Evolutionary conservation across 148 eudicot genomes (phyloP).

Genomic region (Mesembryanthemum crystallinum): DNA sequence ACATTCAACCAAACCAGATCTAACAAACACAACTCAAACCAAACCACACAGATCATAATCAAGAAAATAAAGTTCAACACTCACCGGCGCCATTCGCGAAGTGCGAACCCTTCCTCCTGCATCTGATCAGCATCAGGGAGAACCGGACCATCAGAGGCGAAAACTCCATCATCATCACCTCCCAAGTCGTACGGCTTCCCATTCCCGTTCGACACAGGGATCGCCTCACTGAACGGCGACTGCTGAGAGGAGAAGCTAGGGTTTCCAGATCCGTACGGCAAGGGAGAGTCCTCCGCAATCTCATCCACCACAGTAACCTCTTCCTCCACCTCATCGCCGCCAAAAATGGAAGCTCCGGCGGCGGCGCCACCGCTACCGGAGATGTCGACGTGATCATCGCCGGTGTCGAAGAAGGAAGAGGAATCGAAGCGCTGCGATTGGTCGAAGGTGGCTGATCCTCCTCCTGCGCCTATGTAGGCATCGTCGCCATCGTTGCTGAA

Average conservation of each 20-base stretch:
- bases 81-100: conserved; percentile 95
- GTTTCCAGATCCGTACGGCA: conserved; percentile 44
- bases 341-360: conserved; percentile 27
- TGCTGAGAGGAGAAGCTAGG: conserved; percentile 27
- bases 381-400: background rate
- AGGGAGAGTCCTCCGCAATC: conserved; percentile 30
- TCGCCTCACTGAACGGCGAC: conserved; percentile 43
- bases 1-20: background rate
- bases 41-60: background rate
- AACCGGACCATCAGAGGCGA: conserved; percentile 78
- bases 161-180: conserved; percentile 61
- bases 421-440: conserved; percentile 27
- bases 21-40: background rate
- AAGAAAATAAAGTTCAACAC: conserved; percentile 6
- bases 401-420: conserved; percentile 23
- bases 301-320: conserved; percentile 36
- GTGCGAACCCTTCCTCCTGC: conserved; percentile 77
- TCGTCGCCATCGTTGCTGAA: conserved; percentile 51
- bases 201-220: conserved; percentile 56
- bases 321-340: conserved; percentile 38
- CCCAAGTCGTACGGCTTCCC: conserved; percentile 55
- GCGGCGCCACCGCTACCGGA: background rate
- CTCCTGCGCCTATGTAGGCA: conserved; percentile 37
- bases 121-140: conserved; percentile 82
- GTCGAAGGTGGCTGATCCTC: conserved; percentile 25